These are phyloP conservation scores for Beta vulgaris DNA, from an alignment of 148 eudicot species.

Conservation along the genomic window DNA sequence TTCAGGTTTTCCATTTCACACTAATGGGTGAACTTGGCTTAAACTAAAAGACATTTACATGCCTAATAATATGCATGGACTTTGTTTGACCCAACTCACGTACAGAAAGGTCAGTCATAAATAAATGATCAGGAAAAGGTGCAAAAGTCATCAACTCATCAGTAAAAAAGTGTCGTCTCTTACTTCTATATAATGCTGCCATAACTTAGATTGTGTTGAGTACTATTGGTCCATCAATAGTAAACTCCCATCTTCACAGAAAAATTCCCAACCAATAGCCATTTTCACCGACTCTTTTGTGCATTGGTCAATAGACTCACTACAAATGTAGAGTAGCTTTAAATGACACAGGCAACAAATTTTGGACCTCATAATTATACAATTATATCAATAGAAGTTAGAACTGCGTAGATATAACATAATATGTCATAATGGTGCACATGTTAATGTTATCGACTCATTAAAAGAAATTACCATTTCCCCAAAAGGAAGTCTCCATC, in stretches of 20 bases:
- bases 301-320: too few species aligned
- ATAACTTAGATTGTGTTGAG: conserved; percentile 8
- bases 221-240: background rate
- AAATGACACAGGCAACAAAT: background rate
- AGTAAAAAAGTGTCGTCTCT: background rate
- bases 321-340: too few species aligned
- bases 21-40: too few species aligned
- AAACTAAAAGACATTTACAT: too few species aligned
- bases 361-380: background rate
- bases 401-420: too few species aligned
- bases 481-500: background rate
- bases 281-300: background rate
- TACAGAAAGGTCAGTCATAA: background rate
- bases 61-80: too few species aligned
- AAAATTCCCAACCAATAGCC: background rate
- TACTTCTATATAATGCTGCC: background rate
- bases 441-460: background rate
- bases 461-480: background rate
- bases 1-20: too few species aligned
- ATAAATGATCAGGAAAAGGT: too few species aligned
- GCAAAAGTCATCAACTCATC: background rate
- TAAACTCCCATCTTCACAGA: background rate
- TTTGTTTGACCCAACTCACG: too few species aligned
- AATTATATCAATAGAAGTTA: background rate
- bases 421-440: background rate